Conservation (phyloP, 1,284 basidiomycete species). For the Cryptococcus floricola region DNA sequence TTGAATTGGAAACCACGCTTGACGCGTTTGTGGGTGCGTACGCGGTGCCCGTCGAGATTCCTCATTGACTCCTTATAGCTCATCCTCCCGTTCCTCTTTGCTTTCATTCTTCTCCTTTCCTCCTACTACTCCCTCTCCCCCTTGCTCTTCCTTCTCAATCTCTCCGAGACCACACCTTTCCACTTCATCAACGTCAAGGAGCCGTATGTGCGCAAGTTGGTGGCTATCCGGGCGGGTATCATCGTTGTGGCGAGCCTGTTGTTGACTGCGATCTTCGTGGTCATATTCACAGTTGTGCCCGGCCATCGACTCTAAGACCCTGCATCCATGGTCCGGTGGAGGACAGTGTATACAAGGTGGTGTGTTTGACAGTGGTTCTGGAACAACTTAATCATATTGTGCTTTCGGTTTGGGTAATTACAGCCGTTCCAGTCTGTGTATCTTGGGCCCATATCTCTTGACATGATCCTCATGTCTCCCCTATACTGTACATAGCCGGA, state of each 20-base stretch:
- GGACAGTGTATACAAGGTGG: not conserved
- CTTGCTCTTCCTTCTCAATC: slow-evolving; percentile 53
- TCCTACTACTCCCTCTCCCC: slow-evolving; percentile 97
- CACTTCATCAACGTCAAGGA: slow-evolving; percentile 82
- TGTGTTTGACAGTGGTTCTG: not conserved
- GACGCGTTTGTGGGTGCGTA: slow-evolving; percentile 87
- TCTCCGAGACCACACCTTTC: slow-evolving; percentile 67
- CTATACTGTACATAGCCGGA: too few species aligned
- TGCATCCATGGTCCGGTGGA: too few species aligned
- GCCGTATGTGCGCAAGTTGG: slow-evolving; percentile 83
- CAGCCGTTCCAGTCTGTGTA: too few species aligned
- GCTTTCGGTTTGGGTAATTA: not conserved
- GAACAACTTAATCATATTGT: not conserved
- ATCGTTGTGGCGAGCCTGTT: slow-evolving; percentile 52
- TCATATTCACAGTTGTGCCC: slow-evolving; percentile 43
- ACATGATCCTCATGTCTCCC: too few species aligned
- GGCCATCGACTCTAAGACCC: slow-evolving; percentile 30
- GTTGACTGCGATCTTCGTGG: slow-evolving; percentile 40
- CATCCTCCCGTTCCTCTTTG: slow-evolving; percentile 89
- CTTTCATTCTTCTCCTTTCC: slow-evolving; percentile 81
- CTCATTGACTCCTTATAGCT: slow-evolving; percentile 55
- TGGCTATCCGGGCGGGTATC: slow-evolving; percentile 81
- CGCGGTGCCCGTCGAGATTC: not conserved
- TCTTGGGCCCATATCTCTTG: too few species aligned
- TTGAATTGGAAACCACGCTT: slow-evolving; percentile 84